Base-by-base conservation (phyloP, 352 stramenopile genomes). In the Blastocystis sp. region DNA sequence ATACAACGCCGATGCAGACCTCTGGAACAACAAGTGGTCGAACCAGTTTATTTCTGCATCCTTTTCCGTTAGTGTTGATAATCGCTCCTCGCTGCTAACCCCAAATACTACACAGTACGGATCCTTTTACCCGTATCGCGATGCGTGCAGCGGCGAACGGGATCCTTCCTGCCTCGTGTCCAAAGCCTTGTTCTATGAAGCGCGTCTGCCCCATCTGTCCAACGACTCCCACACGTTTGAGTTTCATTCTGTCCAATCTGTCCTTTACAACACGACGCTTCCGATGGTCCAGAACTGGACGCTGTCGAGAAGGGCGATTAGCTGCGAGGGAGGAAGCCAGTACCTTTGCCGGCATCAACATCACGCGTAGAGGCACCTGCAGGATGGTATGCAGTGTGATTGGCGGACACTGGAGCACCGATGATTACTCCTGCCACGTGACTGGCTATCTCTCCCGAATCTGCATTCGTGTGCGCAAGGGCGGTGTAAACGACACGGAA, bases 71-170 rank as follows among this genome's bases (percentile, higher is more conserved):
- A 21, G n/a, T 16, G 26, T 85, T 19, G 41, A 85, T 26, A 31
- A 41, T 33, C 33, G 45, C 3, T 50, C n/a, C 41, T 16, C 26
- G 24, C 31, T 13, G 19, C 31, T 67, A n/a, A 62, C 26, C 9
- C 19, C 45, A 29, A 69, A 59, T 12, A 69, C 74, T 16, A 69
- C 74, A 24, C 10, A 51, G 21, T 67, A n/a, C 70, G 74, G 74
- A 37, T 2, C 61, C n/a, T 85, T 69, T 69, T 85, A 67, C 70
- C 74, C 74, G 55, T 85, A 70, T 45, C 74, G 51, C 26, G 74
- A 85, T 85, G 3, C 60, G 31, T 85, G 74, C 29, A 45, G 31
- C 70, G 19, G 19, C 51, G 70, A 66, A 19, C 26, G 41, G 9
- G 74, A 69, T 85, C 74, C 45, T 67, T 35, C 61, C 16, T 85